A percentile compares a stretch with the other conserved stretches of the same genome.
These are phyloP conservation scores for Dendrothele bispora DNA, from an alignment of 768 basidiomycete genomes.

Conservation along the genomic window DNA sequence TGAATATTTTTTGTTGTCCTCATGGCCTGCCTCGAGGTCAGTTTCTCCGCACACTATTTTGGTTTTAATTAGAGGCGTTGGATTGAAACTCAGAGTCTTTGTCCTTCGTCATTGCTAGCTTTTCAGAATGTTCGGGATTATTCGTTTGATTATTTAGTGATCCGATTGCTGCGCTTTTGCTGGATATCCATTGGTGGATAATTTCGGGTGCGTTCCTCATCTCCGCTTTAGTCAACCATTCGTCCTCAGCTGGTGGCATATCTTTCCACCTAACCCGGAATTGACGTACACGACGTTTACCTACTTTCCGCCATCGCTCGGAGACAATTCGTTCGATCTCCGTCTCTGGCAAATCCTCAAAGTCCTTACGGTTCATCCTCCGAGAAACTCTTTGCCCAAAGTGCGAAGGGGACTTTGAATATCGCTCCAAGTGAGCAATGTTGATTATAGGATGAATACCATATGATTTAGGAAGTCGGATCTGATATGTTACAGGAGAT, in stretches of 20 bases:
- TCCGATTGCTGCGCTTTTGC: too few species aligned
- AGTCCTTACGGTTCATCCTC: background rate
- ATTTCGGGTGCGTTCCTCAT: constrained; percentile 10
- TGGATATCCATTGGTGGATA: too few species aligned
- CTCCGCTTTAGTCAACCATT: constrained; percentile 2
- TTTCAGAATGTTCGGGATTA: too few species aligned
- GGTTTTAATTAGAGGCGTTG: too few species aligned
- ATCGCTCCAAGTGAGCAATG: constrained; percentile 19
- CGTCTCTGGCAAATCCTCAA: background rate
- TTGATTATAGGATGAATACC: constrained; percentile 25
- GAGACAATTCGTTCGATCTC: constrained; percentile 8
- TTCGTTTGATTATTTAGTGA: too few species aligned
- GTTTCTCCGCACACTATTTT: too few species aligned
- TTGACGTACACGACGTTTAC: background rate
- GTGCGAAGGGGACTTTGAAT: constrained; percentile 7
- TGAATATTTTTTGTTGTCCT: too few species aligned
- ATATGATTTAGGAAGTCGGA: constrained; percentile 21
- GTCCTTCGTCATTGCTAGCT: too few species aligned
- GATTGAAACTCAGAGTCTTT: too few species aligned
- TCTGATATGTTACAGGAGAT: constrained; percentile 19
- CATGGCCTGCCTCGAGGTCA: too few species aligned
- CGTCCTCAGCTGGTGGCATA: constrained; percentile 1
- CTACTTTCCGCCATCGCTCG: background rate
- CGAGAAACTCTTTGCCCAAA: background rate
- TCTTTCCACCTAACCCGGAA: constrained; percentile 8